These are phyloP conservation scores for Cicer bijugum DNA, from an alignment of 306 rosid genomes.

Conservation along the genomic window DNA sequence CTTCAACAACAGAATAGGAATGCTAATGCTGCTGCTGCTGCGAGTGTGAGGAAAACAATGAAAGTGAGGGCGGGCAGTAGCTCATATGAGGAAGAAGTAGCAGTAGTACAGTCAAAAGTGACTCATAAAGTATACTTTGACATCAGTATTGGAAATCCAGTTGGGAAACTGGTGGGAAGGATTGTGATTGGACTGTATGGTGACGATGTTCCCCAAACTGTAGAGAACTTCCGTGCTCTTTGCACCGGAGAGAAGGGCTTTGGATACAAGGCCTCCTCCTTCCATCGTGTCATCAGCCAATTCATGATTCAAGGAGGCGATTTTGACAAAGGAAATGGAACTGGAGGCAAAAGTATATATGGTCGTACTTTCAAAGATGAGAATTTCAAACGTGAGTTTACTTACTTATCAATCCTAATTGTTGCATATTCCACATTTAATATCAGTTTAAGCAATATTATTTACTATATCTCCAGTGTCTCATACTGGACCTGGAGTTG, in stretches of 20 bases:
- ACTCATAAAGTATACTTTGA: slow-evolving; percentile 86
- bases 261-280: slow-evolving; percentile 79
- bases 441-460: background rate
- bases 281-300: slow-evolving; percentile 93
- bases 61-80: slow-evolving; percentile 1
- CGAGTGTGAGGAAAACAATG: background rate
- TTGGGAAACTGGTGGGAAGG: slow-evolving; percentile 87
- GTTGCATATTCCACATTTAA: background rate
- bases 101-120: slow-evolving; percentile 71
- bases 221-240: slow-evolving; percentile 92
- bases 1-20: background rate
- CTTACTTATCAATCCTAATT: no score
- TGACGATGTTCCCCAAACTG: slow-evolving; percentile 93
- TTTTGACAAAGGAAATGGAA: slow-evolving; percentile 94
- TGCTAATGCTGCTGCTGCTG: background rate
- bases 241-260: slow-evolving; percentile 99
- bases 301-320: slow-evolving; percentile 99
- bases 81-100: slow-evolving; percentile 41
- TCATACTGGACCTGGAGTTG: slow-evolving; percentile 83
- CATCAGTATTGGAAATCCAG: slow-evolving; percentile 88
- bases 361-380: slow-evolving; percentile 97
- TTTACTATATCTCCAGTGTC: slow-evolving; percentile 58
- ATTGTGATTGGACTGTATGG: slow-evolving; percentile 93
- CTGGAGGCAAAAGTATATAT: slow-evolving; percentile 94
- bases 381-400: slow-evolving; percentile 83